phyloP scores from a whole-genome alignment of 225 moss, liverwort and hornwort genomes.

The Lunularia cruciata region DNA sequence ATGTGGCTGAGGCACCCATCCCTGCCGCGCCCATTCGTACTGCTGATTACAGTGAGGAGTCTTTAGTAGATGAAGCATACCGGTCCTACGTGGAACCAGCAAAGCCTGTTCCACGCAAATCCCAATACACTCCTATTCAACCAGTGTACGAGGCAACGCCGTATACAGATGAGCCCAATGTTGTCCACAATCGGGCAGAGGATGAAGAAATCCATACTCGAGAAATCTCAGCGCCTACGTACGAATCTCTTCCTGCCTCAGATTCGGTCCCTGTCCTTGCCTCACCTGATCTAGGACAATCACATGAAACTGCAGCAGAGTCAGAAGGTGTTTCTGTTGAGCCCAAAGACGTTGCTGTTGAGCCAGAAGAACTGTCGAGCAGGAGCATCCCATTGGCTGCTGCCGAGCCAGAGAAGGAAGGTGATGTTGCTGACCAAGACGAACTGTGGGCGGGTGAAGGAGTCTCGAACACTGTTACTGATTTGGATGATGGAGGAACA shows the following conservation, averaged over 20 bases:
- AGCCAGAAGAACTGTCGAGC: slow-evolving; percentile 9
- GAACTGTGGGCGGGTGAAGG: neutral
- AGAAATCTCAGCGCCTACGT: slow-evolving; percentile 3
- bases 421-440: neutral
- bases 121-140: slow-evolving; percentile 13
- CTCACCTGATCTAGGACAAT: neutral
- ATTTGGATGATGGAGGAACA: neutral
- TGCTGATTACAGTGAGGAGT: neutral
- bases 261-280: neutral
- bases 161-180: neutral
- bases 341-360: neutral
- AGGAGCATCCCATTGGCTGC: slow-evolving; percentile 13
- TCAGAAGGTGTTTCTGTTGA: neutral
- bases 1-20: neutral
- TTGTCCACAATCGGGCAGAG: neutral
- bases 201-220: neutral
- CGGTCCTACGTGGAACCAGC: slow-evolving; percentile 18
- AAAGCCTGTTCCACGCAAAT: neutral
- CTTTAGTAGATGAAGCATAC: slow-evolving; percentile 2
- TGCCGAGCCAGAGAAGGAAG: slow-evolving; percentile 8
- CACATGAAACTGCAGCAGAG: slow-evolving; percentile 6
- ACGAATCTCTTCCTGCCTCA: neutral
- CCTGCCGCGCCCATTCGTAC: neutral
- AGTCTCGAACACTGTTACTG: no score
- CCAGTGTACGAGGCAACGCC: neutral